Conservation (phyloP, 306 rosid species). For the Sesbania bispinosa region DNA sequence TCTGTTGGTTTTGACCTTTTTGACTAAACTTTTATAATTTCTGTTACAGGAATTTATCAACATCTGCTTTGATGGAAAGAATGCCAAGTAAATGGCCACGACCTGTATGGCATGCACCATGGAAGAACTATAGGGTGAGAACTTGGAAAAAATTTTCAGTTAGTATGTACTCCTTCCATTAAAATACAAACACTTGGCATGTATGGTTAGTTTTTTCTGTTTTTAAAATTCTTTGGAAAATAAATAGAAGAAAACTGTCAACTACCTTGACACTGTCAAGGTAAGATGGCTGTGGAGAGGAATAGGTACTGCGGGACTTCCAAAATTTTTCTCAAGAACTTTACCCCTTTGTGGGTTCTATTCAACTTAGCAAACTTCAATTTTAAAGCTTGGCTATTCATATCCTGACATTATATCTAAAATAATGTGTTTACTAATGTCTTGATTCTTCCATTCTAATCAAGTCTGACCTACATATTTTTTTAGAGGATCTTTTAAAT, state of each 20-base stretch:
- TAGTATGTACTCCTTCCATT: too few relatives aligned
- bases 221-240: too few relatives aligned
- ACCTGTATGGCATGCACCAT: conserved; percentile 94
- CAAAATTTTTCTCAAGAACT: too few relatives aligned
- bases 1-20: neutral
- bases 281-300: too few relatives aligned
- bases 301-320: too few relatives aligned
- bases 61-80: conserved; percentile 96
- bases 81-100: conserved; percentile 99
- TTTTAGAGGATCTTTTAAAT: neutral
- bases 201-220: neutral
- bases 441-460: neutral
- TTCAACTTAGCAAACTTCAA: neutral
- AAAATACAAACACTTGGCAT: too few relatives aligned
- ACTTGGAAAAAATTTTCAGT: too few relatives aligned
- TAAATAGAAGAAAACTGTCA: too few relatives aligned
- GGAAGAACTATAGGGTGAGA: conserved; percentile 93
- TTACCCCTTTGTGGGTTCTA: neutral
- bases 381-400: neutral
- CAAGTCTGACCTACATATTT: neutral
- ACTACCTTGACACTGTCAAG: too few relatives aligned
- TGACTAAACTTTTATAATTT: conserved; percentile 29
- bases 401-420: neutral
- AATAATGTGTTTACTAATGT: neutral
- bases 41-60: conserved; percentile 62